Percentiles rank a stretch among this genome's conserved stretches.
Conservation (phyloP, 2,329 filamentous ascomycete genomes). For the Fusarium caatingaense region DNA sequence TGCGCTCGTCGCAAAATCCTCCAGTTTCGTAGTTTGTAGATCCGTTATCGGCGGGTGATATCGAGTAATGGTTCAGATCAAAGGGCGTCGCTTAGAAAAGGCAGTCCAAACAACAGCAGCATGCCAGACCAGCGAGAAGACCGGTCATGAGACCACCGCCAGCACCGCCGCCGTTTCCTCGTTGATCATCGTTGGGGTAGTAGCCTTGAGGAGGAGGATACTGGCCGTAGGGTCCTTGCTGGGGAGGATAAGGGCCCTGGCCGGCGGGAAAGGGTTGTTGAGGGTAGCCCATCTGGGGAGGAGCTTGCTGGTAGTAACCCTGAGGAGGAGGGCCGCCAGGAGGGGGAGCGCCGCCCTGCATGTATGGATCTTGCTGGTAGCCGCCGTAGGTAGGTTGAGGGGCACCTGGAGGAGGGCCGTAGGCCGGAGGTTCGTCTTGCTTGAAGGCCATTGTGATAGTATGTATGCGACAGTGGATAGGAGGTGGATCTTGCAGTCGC, state of each 20-base stretch:
- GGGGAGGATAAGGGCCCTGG: constrained; percentile 52
- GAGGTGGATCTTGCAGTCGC: constrained; percentile 8
- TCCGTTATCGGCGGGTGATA: constrained; percentile 8
- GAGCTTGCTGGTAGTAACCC: constrained; percentile 46
- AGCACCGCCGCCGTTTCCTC: constrained; percentile 46
- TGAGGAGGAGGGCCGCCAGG: constrained; percentile 28
- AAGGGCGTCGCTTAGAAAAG: constrained; percentile 59
- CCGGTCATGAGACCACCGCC: constrained; percentile 56
- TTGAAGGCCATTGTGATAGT: constrained; percentile 51
- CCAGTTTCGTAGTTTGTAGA: neutral
- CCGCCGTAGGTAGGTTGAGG: constrained; percentile 60
- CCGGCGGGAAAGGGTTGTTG: constrained; percentile 50
- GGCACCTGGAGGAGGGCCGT: constrained; percentile 53
- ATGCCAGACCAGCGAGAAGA: constrained; percentile 63
- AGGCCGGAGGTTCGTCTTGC: constrained; percentile 62
- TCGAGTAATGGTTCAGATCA: constrained; percentile 1
- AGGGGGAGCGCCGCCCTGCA: constrained; percentile 36
- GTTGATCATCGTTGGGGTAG: constrained; percentile 47
- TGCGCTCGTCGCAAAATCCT: constrained; percentile 13
- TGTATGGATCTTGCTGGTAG: constrained; percentile 51
- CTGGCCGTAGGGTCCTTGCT: constrained; percentile 52
- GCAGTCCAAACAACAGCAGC: constrained; percentile 69
- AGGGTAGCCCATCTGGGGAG: constrained; percentile 49
- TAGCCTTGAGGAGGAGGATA: constrained; percentile 52
- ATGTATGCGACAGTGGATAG: constrained; percentile 17